These are phyloP conservation scores for Sugiyamaella novakii DNA, from an alignment of 1,139 yeast genomes.

Conservation along the genomic window DNA sequence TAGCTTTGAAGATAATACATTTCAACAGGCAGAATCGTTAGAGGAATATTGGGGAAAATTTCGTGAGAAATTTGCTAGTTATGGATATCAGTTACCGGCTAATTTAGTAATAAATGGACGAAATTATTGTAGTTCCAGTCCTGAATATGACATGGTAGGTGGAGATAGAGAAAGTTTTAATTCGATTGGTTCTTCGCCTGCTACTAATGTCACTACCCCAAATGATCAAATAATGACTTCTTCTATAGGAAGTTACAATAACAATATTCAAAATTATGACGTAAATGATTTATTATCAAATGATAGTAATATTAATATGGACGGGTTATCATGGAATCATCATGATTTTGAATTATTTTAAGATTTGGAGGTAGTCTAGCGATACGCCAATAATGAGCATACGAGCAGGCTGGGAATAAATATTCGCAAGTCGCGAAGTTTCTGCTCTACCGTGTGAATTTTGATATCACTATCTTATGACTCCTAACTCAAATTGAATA, in stretches of 20 bases:
- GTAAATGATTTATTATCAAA: slow-evolving; percentile 13
- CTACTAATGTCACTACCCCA: too few relatives aligned
- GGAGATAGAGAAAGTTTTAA: background rate
- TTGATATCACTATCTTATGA: too few relatives aligned
- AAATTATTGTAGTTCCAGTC: background rate
- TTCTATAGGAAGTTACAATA: background rate
- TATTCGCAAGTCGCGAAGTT: too few relatives aligned
- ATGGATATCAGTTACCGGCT: slow-evolving; percentile 18
- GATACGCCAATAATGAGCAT: background rate
- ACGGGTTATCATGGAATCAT: slow-evolving; percentile 10
- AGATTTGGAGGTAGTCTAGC: background rate
- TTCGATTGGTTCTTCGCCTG: background rate
- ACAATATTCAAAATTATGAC: slow-evolving; percentile 2
- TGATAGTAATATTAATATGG: slow-evolving; percentile 7
- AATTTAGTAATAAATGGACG: background rate
- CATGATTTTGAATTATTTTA: slow-evolving; percentile 10
- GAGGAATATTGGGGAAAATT: slow-evolving; percentile 19
- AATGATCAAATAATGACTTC: slow-evolving; percentile 10
- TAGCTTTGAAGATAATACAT: slow-evolving; percentile 21
- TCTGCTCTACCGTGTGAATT: too few relatives aligned
- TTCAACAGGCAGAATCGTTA: slow-evolving; percentile 9
- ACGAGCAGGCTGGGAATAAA: too few relatives aligned
- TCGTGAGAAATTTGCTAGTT: slow-evolving; percentile 18
- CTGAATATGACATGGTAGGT: slow-evolving; percentile 5
- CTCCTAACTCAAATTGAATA: too few relatives aligned